A percentile compares a stretch with the other conserved stretches of the same genome.
Conservation (phyloP, 2,329 filamentous ascomycete species). For the Beauveria sp. region DNA sequence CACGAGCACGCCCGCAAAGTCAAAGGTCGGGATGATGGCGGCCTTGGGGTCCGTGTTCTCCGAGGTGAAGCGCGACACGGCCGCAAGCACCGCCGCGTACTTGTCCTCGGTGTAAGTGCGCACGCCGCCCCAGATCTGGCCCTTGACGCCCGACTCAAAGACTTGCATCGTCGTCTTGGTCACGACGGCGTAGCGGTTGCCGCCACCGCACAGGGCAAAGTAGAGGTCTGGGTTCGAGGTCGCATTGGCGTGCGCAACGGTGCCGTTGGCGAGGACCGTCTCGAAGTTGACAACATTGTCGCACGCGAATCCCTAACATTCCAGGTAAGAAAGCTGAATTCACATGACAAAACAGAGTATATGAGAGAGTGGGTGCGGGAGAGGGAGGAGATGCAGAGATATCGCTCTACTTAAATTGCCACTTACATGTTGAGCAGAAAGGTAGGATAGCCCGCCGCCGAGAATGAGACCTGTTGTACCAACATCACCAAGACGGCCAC, state of each 20-base stretch:
- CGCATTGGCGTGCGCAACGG: constrained; percentile 31
- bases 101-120: constrained; percentile 10
- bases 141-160: constrained; percentile 6
- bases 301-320: constrained; percentile 27
- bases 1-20: constrained; percentile 5
- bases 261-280: constrained; percentile 35
- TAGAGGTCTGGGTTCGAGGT: constrained; percentile 32
- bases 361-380: not conserved
- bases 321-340: no score
- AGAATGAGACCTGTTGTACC: constrained; percentile 22
- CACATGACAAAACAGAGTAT: not conserved
- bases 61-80: constrained; percentile 11
- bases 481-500: constrained; percentile 22
- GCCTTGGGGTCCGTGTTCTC: constrained; percentile 13
- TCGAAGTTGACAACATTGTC: constrained; percentile 33
- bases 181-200: constrained; percentile 38
- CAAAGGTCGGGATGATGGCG: constrained; percentile 13
- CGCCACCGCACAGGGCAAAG: constrained; percentile 38
- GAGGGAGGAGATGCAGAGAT: not conserved
- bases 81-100: constrained; percentile 6
- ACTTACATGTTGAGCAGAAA: constrained; percentile 22
- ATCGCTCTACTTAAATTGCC: not conserved
- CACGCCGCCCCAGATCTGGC: constrained; percentile 13
- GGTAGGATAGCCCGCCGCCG: constrained; percentile 23
- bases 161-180: constrained; percentile 14